A percentile compares a stretch with the other conserved stretches of the same genome.
Conservation (phyloP, 2,329 filamentous ascomycete species). For the Ophiostoma fasciatum region DNA sequence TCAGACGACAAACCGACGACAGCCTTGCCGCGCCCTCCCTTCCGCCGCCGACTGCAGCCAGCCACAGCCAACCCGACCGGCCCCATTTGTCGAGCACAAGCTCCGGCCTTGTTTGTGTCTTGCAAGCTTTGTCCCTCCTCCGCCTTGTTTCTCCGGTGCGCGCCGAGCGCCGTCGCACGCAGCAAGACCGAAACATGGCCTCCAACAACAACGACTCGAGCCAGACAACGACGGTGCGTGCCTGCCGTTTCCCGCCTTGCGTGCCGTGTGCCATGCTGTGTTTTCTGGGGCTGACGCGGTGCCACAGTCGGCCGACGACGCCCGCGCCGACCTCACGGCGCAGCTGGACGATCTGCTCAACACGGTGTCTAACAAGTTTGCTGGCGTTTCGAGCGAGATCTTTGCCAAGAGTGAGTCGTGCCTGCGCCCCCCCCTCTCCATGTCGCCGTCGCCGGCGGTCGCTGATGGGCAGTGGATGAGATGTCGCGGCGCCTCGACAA, state of each 20-base stretch:
- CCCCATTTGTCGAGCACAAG: too few species aligned
- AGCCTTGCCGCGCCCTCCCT: too few species aligned
- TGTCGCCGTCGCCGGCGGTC: too few species aligned
- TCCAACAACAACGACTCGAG: conserved; percentile 23
- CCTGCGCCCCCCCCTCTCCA: too few species aligned
- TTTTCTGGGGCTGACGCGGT: neutral
- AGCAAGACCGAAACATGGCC: conserved; percentile 17
- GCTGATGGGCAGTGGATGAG: conserved; percentile 68
- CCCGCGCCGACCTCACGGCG: conserved; percentile 51
- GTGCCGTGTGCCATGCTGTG: too few species aligned
- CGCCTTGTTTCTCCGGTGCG: too few species aligned
- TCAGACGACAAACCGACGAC: too few species aligned
- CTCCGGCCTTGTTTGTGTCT: too few species aligned
- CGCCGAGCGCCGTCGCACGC: too few species aligned
- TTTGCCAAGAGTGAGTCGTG: conserved; percentile 69
- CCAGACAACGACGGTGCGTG: conserved; percentile 23
- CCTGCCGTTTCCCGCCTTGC: neutral
- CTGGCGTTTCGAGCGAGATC: conserved; percentile 70
- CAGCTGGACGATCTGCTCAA: conserved; percentile 81
- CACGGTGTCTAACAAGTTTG: conserved; percentile 73
- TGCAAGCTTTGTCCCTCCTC: too few species aligned
- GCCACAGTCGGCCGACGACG: conserved; percentile 26
- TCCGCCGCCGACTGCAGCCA: too few species aligned
- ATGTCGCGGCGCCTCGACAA: conserved; percentile 80
- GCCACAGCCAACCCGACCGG: too few species aligned